Evolutionary conservation across 306 rosid species (phyloP).

Genomic region (Hippophae tibetana): DNA sequence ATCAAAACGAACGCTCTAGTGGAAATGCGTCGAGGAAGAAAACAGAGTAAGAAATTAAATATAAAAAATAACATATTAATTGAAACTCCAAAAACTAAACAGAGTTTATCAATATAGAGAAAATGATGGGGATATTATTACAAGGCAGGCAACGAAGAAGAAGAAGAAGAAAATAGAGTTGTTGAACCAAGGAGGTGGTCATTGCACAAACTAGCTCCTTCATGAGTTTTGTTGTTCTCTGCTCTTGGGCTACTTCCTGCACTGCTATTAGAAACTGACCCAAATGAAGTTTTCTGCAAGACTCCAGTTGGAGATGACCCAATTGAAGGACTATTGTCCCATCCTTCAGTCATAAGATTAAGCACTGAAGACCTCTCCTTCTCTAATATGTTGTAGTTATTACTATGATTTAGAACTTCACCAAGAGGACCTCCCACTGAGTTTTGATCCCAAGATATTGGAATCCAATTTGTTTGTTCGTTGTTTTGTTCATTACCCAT

Average conservation of each 20-base stretch:
- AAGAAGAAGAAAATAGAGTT: conserved; percentile 29
- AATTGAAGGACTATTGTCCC: conserved; percentile 68
- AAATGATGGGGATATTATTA: not conserved
- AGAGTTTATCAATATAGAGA: too few relatives aligned
- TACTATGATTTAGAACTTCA: conserved; percentile 65
- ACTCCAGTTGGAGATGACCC: conserved; percentile 92
- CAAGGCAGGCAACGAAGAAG: conserved; percentile 37
- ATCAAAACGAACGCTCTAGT: too few relatives aligned
- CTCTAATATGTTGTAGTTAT: conserved; percentile 26
- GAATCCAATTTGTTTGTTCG: conserved; percentile 61
- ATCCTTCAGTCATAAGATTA: conserved; percentile 61
- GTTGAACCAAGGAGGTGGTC: conserved; percentile 53
- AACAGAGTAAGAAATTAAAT: too few relatives aligned
- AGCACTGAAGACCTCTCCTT: conserved; percentile 51
- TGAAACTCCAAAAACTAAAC: too few relatives aligned
- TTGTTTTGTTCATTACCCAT: conserved; percentile 34
- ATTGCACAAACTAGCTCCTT: conserved; percentile 61
- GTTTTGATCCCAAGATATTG: conserved; percentile 58
- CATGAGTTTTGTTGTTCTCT: conserved; percentile 43
- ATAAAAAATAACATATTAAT: too few relatives aligned
- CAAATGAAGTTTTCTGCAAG: conserved; percentile 61
- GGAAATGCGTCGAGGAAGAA: too few relatives aligned
- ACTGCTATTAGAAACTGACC: conserved; percentile 79
- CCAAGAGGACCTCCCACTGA: conserved; percentile 93
- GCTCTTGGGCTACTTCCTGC: conserved; percentile 90